phyloP scores from a whole-genome alignment of 2,329 filamentous ascomycete genomes.

The Aspergillus nomiae region DNA sequence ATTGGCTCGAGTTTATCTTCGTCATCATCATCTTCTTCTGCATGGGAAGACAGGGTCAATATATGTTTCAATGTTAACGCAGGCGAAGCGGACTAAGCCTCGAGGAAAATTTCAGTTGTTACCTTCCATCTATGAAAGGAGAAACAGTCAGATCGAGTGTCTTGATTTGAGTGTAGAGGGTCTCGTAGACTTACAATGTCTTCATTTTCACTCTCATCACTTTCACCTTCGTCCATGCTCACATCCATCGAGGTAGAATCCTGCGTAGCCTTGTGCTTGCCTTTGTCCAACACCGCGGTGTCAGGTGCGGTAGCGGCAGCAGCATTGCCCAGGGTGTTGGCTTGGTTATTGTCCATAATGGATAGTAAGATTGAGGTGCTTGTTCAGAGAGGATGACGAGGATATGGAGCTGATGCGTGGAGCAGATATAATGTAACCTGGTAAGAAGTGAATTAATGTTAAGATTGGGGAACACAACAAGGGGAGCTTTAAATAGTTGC shows the following conservation, averaged over 20 bases:
- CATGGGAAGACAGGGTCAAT: slow-evolving; percentile 19
- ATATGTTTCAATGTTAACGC: not conserved
- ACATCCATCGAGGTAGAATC: slow-evolving; percentile 56
- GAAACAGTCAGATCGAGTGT: not conserved
- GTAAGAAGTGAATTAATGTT: not conserved
- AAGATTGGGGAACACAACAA: slow-evolving; percentile 20
- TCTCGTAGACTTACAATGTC: slow-evolving; percentile 36
- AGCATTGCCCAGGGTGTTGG: slow-evolving; percentile 31
- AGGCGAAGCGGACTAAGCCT: not conserved
- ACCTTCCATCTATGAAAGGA: slow-evolving; percentile 7
- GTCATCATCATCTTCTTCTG: slow-evolving; percentile 68
- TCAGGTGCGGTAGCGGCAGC: slow-evolving; percentile 43
- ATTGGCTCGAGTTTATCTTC: slow-evolving; percentile 84
- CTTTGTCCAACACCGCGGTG: slow-evolving; percentile 64
- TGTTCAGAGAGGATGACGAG: slow-evolving; percentile 17
- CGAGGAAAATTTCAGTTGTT: not conserved
- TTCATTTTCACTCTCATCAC: slow-evolving; percentile 62
- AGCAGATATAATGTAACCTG: not conserved
- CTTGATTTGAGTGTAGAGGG: not conserved
- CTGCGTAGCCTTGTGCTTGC: slow-evolving; percentile 77
- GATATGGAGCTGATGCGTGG: slow-evolving; percentile 10
- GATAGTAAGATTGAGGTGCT: slow-evolving; percentile 6
- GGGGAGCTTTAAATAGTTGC: not conserved
- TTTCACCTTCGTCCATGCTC: slow-evolving; percentile 73
- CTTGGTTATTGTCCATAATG: slow-evolving; percentile 38